Conservation (phyloP, 371 early-diverging fungal genomes). For the Lichtheimia hyalospora region DNA sequence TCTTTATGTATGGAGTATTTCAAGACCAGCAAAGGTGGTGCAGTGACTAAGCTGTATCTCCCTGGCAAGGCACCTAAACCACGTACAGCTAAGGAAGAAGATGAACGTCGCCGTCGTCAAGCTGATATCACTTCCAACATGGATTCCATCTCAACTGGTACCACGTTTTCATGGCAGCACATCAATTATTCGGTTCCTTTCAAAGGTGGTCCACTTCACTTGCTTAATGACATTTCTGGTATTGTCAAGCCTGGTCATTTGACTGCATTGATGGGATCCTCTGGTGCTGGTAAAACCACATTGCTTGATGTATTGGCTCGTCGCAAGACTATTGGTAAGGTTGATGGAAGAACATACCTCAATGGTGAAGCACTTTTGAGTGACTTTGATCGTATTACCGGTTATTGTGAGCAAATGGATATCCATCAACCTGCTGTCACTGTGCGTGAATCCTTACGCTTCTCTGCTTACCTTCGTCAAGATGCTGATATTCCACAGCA, state of each 20-base stretch:
- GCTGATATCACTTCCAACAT: slow-evolving; percentile 13
- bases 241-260: slow-evolving; percentile 67
- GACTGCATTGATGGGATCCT: slow-evolving; percentile 79
- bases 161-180: slow-evolving; percentile 48
- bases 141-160: slow-evolving; percentile 30
- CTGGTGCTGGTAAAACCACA: slow-evolving; percentile 86
- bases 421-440: slow-evolving; percentile 60
- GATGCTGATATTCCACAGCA: slow-evolving; percentile 45
- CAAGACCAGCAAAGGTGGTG: slow-evolving; percentile 43
- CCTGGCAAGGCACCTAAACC: slow-evolving; percentile 31
- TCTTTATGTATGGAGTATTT: slow-evolving; percentile 48
- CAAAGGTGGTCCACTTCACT: slow-evolving; percentile 45
- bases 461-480: slow-evolving; percentile 67
- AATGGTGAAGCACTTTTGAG: slow-evolving; percentile 36
- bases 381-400: slow-evolving; percentile 67
- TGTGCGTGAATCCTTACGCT: slow-evolving; percentile 65
- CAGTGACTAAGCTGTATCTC: slow-evolving; percentile 52
- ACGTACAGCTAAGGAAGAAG: slow-evolving; percentile 21
- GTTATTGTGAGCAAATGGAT: slow-evolving; percentile 80
- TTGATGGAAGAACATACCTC: slow-evolving; percentile 67
- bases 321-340: slow-evolving; percentile 73
- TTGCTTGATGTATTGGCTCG: slow-evolving; percentile 75
- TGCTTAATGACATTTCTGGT: slow-evolving; percentile 45
- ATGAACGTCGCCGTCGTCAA: slow-evolving; percentile 18
- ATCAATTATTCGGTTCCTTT: slow-evolving; percentile 49